These are phyloP conservation scores for Castanea mollissima DNA, from an alignment of 306 rosid species.

Conservation along the genomic window DNA sequence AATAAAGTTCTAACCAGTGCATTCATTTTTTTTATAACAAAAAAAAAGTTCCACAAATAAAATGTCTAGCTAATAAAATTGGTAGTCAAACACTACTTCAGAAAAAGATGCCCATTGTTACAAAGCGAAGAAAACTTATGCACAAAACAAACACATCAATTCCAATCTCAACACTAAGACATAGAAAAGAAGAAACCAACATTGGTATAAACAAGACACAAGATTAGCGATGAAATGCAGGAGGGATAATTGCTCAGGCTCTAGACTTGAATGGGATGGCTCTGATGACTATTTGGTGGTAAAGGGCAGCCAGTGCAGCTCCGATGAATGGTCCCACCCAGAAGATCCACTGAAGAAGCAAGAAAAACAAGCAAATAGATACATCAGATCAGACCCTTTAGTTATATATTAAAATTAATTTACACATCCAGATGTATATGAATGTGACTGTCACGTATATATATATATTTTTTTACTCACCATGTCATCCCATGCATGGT, in stretches of 20 bases:
- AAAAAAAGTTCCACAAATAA: no score
- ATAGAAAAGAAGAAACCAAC: not conserved
- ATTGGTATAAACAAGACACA: not conserved
- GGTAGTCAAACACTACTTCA: no score
- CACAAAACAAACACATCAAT: not conserved
- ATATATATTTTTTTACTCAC: conserved; percentile 13
- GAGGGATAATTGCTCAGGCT: conserved; percentile 5
- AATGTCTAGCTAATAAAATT: no score
- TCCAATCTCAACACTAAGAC: not conserved
- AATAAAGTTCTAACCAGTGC: no score
- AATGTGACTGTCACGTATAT: no score
- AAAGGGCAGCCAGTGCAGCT: conserved; percentile 58
- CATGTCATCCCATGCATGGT: conserved; percentile 38
- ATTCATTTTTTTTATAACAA: no score
- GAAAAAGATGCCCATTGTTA: not conserved
- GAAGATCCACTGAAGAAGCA: conserved; percentile 46
- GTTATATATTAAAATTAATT: not conserved
- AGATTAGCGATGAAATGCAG: not conserved
- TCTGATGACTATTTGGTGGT: conserved; percentile 49
- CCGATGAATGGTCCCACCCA: conserved; percentile 62
- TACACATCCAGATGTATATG: not conserved
- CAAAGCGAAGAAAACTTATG: not conserved
- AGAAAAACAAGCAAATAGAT: not conserved
- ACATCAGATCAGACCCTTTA: no score
- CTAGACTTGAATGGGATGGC: conserved; percentile 45